Evolutionary conservation across 129 eudicot species (phyloP).

Genomic region (Scalesia atractyloides): DNA sequence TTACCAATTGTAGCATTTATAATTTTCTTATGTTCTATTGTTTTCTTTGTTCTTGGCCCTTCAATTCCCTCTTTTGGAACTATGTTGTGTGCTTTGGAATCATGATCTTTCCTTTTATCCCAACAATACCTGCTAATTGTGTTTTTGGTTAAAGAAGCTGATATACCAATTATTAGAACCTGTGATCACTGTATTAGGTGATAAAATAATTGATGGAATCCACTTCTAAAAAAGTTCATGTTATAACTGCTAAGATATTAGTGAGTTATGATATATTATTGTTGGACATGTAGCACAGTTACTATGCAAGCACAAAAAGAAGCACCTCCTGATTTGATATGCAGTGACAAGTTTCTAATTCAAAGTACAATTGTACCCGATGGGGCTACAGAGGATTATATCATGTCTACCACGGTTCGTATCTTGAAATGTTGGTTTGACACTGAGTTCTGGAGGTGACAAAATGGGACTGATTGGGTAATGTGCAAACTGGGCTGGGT

Average conservation of each 20-base stretch:
- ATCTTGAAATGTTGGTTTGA: constrained; percentile 17
- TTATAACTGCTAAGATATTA: not conserved
- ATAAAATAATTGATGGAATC: constrained; percentile 7
- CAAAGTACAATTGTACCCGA: constrained; percentile 52
- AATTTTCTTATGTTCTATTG: not conserved
- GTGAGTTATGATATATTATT: constrained; percentile 12
- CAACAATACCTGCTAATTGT: not conserved
- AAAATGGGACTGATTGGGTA: constrained; percentile 4
- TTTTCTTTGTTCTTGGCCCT: constrained; percentile 1
- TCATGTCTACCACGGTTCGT: constrained; percentile 49
- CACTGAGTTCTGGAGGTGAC: not conserved
- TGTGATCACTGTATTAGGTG: constrained; percentile 1
- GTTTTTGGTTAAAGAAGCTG: not conserved
- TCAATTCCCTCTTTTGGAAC: not conserved
- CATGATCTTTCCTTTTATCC: constrained; percentile 4
- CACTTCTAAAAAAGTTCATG: constrained; percentile 13
- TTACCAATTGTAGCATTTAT: not conserved
- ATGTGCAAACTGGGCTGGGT: not conserved
- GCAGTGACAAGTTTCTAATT: constrained; percentile 73
- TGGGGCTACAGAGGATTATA: constrained; percentile 46
- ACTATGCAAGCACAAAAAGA: constrained; percentile 51
- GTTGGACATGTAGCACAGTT: constrained; percentile 40
- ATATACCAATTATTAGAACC: constrained; percentile 6
- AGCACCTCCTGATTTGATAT: constrained; percentile 47
- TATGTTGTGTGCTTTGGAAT: constrained; percentile 6